A percentile compares a stretch with the other conserved stretches of the same genome.
Evolutionary conservation across 1,139 yeast genomes (phyloP).

Genomic region (Debaryomycetaceae sp.): DNA sequence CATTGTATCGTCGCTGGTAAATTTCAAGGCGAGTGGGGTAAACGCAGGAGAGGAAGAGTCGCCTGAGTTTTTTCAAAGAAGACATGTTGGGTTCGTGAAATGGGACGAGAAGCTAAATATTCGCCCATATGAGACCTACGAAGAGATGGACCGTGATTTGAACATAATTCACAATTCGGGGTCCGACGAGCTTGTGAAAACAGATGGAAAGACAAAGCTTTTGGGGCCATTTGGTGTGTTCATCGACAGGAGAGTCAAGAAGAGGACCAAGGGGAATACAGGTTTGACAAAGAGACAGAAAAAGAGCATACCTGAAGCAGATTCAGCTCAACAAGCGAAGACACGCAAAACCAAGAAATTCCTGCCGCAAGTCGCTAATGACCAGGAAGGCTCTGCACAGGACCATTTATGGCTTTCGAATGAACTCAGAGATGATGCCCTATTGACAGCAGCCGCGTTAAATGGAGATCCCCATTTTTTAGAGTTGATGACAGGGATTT

Average conservation of each 20-base stretch:
- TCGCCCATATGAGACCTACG: constrained; percentile 64
- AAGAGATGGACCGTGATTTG: constrained; percentile 77
- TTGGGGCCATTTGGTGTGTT: constrained; percentile 88
- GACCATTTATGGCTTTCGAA: constrained; percentile 62
- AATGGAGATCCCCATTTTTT: constrained; percentile 60
- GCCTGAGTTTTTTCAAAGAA: constrained; percentile 56
- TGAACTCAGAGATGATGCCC: constrained; percentile 67
- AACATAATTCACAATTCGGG: constrained; percentile 57
- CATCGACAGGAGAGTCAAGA: constrained; percentile 4
- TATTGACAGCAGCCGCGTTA: constrained; percentile 69
- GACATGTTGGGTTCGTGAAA: constrained; percentile 72
- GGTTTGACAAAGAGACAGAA: neutral
- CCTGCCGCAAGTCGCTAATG: neutral
- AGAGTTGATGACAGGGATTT: constrained; percentile 44
- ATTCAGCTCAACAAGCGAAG: neutral
- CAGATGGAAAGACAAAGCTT: constrained; percentile 49
- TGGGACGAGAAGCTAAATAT: constrained; percentile 43
- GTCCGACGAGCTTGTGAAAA: constrained; percentile 27
- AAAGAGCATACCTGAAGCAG: neutral
- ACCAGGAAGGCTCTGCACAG: constrained; percentile 9
- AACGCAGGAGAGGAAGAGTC: constrained; percentile 10
- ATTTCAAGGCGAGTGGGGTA: constrained; percentile 16
- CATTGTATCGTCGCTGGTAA: constrained; percentile 23
- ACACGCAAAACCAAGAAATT: neutral
- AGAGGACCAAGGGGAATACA: neutral